Evolutionary conservation across 179 eudicot species (phyloP).

Genomic region (Spinacia oleracea): DNA sequence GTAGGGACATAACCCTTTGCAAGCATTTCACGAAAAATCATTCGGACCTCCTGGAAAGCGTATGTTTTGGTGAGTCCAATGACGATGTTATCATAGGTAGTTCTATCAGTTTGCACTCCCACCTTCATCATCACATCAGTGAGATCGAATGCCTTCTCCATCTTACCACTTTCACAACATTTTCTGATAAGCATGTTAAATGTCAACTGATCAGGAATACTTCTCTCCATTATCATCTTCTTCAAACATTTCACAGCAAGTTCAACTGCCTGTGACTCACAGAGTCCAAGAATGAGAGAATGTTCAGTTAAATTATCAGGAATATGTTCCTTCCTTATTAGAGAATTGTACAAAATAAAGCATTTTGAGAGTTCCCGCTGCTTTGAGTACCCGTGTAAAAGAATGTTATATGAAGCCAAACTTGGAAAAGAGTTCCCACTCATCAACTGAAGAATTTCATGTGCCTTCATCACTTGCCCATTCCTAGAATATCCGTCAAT

Average conservation of each 20-base stretch:
- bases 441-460: constrained; percentile 45
- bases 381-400: constrained; percentile 69
- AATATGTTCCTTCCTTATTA: constrained; percentile 43
- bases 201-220: constrained; percentile 48
- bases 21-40: constrained; percentile 63
- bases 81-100: constrained; percentile 56
- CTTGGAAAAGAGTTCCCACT: constrained; percentile 36
- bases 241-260: constrained; percentile 64
- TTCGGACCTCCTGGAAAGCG: constrained; percentile 41
- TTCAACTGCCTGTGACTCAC: constrained; percentile 53
- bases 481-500: constrained; percentile 72
- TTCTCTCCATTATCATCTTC: constrained; percentile 54
- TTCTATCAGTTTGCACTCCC: constrained; percentile 51
- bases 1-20: constrained; percentile 56
- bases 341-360: constrained; percentile 42
- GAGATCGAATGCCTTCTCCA: constrained; percentile 57
- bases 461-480: constrained; percentile 49
- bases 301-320: constrained; percentile 71
- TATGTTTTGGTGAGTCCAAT: constrained; percentile 51
- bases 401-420: constrained; percentile 82
- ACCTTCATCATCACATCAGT: constrained; percentile 48
- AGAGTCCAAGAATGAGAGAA: constrained; percentile 64
- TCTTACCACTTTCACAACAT: constrained; percentile 54
- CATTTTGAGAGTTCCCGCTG: constrained; percentile 49
- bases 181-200: constrained; percentile 57